Conservation (phyloP, 208 protist species). For the Naegleria lovaniensis region DNA sequence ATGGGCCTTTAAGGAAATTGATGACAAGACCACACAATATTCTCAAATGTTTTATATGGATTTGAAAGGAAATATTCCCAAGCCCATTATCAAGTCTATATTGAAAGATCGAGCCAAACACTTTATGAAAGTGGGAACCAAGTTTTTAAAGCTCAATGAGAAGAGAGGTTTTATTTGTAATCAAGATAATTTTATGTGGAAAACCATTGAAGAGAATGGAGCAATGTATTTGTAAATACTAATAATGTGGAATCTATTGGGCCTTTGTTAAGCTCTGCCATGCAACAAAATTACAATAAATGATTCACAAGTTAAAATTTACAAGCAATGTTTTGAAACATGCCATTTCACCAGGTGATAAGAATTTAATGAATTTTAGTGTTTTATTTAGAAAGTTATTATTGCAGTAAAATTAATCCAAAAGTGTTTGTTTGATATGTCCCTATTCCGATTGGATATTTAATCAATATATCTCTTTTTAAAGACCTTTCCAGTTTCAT, state of each 20-base stretch:
- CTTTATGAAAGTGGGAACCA: neutral
- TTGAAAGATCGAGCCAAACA: neutral
- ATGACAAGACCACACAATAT: neutral
- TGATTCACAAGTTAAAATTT: too few species aligned
- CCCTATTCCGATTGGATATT: neutral
- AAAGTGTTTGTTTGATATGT: too few species aligned
- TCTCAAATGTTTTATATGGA: conserved; percentile 3
- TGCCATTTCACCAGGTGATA: too few species aligned
- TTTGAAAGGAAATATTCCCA: neutral
- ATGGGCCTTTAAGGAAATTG: neutral
- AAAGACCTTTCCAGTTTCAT: conserved; percentile 10
- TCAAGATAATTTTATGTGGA: neutral
- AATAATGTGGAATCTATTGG: too few species aligned
- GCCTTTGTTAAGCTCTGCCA: too few species aligned
- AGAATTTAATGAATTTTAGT: too few species aligned
- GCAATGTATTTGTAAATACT: too few species aligned
- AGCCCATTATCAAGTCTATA: neutral
- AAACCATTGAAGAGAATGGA: neutral
- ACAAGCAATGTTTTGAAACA: too few species aligned
- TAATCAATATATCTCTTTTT: conserved; percentile 15
- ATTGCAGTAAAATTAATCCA: too few species aligned
- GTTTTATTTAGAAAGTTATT: too few species aligned
- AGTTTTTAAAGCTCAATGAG: neutral
- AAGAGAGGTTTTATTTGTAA: neutral
- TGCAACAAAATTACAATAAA: too few species aligned